Percentiles rank a stretch among this genome's conserved stretches.
Evolutionary conservation across 352 stramenopile genomes (phyloP).

Genomic region (Pythium volutum): DNA sequence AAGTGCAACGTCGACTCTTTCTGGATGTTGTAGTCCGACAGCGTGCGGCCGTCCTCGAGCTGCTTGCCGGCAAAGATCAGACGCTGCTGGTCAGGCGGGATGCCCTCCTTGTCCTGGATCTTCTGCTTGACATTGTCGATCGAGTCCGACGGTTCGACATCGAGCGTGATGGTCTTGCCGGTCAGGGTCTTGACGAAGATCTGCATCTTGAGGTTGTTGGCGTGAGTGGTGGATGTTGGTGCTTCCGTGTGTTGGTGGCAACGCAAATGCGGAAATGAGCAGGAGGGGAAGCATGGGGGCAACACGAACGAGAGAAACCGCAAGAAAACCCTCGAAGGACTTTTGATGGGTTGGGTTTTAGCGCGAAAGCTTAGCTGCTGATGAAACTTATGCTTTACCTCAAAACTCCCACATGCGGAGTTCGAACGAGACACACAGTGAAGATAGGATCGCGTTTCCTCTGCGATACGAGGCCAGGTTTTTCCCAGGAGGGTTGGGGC

Average conservation of each 20-base stretch:
- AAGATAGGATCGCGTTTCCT: background rate
- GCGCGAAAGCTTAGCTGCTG: slow-evolving; percentile 2
- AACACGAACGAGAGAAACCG: background rate
- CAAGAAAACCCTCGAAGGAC: slow-evolving; percentile 12
- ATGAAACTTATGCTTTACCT: background rate
- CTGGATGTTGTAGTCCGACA: slow-evolving; percentile 36
- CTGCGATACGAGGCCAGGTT: slow-evolving; percentile 16
- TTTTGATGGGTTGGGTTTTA: slow-evolving; percentile 20
- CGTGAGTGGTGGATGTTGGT: background rate
- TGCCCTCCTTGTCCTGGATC: slow-evolving; percentile 93
- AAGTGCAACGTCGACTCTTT: slow-evolving; percentile 83
- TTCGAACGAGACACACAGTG: no score
- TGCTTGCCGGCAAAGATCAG: slow-evolving; percentile 86
- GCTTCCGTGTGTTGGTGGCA: slow-evolving; percentile 6
- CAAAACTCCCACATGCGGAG: background rate
- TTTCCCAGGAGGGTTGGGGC: slow-evolving; percentile 8
- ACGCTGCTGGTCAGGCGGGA: slow-evolving; percentile 93
- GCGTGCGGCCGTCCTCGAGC: slow-evolving; percentile 28
- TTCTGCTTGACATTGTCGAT: slow-evolving; percentile 97
- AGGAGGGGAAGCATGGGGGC: background rate
- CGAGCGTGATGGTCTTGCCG: slow-evolving; percentile 90
- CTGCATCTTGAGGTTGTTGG: background rate
- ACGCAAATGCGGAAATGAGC: slow-evolving; percentile 19
- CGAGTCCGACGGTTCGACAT: slow-evolving; percentile 90
- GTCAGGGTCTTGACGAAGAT: slow-evolving; percentile 93